Conservation (phyloP, 257 asterid genomes). For the Cynanchum wilfordii region DNA sequence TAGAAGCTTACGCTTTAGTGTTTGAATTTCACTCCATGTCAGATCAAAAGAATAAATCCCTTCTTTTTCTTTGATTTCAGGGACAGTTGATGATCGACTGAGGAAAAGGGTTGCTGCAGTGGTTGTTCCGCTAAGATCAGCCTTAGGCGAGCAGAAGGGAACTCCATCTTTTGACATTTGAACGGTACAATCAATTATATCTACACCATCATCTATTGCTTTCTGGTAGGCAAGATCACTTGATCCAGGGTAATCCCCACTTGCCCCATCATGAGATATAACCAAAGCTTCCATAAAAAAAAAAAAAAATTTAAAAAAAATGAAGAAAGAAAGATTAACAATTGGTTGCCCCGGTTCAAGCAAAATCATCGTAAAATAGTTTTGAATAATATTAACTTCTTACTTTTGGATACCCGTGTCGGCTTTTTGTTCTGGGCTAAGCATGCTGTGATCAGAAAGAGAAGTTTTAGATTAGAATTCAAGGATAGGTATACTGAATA, state of each 20-base stretch:
- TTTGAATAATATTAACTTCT: conserved; percentile 14
- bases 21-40: conserved; percentile 69
- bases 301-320: too few species aligned
- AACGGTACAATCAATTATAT: conserved; percentile 82
- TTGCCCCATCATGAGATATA: conserved; percentile 87
- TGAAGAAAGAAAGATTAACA: too few species aligned
- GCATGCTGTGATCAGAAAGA: conserved; percentile 54
- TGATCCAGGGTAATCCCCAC: conserved; percentile 82
- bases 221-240: conserved; percentile 84
- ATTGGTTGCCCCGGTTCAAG: neutral
- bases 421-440: conserved; percentile 49
- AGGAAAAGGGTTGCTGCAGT: conserved; percentile 59
- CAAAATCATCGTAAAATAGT: neutral
- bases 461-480: neutral
- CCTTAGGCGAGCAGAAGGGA: conserved; percentile 70
- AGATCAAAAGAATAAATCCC: conserved; percentile 89
- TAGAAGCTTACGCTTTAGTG: conserved; percentile 50
- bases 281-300: conserved; percentile 35
- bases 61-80: conserved; percentile 46
- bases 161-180: conserved; percentile 85
- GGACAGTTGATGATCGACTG: conserved; percentile 39
- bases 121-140: conserved; percentile 70
- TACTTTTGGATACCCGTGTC: conserved; percentile 43
- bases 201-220: conserved; percentile 81
- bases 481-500: neutral